A percentile compares a stretch with the other conserved stretches of the same genome.
Conservation (phyloP, 441 rosid genomes). For the Euphorbia celastroides region DNA sequence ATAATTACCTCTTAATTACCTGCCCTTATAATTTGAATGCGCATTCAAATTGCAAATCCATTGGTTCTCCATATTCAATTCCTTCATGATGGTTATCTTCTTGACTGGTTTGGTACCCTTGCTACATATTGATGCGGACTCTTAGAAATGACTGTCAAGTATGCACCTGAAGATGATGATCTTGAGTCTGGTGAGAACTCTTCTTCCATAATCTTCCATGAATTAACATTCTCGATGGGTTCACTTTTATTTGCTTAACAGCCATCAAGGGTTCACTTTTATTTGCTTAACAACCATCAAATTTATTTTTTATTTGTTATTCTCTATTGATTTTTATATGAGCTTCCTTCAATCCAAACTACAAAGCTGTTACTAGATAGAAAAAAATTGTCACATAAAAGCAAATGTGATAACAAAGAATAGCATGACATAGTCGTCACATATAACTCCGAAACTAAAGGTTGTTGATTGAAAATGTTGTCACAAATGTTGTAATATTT, state of each 20-base stretch:
- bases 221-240: not conserved
- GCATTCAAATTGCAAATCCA: conserved; percentile 61
- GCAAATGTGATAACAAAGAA: too few relatives aligned
- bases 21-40: conserved; percentile 13
- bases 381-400: too few relatives aligned
- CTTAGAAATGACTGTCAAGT: conserved; percentile 96
- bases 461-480: too few relatives aligned
- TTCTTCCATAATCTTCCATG: conserved; percentile 4
- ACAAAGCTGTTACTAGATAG: too few relatives aligned
- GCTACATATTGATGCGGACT: conserved; percentile 97
- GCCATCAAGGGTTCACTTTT: not conserved
- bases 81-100: conserved; percentile 99
- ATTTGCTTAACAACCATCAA: not conserved
- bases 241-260: not conserved
- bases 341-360: too few relatives aligned
- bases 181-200: conserved; percentile 69
- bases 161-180: conserved; percentile 97
- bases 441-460: too few relatives aligned
- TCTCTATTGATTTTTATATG: too few relatives aligned
- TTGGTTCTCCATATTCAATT: conserved; percentile 97
- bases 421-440: too few relatives aligned
- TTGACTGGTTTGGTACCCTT: conserved; percentile 96
- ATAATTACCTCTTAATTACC: not conserved
- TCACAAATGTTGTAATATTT: too few relatives aligned
- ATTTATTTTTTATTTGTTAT: too few relatives aligned